A percentile compares a stretch with the other conserved stretches of the same genome.
phyloP scores from a whole-genome alignment of 306 rosid species.

The Astragalus glycyphyllos region DNA sequence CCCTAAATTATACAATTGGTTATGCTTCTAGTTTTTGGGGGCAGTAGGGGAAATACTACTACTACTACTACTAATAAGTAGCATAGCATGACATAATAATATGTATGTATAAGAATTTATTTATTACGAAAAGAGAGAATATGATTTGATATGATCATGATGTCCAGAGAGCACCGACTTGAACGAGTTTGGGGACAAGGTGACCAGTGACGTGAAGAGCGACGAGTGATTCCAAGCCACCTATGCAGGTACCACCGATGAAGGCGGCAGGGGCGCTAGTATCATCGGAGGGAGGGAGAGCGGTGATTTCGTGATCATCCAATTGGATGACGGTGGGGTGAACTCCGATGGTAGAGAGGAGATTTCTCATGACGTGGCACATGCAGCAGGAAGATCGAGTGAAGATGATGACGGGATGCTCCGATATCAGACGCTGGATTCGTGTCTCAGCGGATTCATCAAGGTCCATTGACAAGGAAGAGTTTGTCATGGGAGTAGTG shows the following conservation, averaged over 20 bases:
- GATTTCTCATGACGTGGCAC: conserved; percentile 99
- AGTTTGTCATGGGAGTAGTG: conserved; percentile 15
- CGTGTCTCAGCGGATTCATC: conserved; percentile 85
- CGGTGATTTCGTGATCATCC: conserved; percentile 84
- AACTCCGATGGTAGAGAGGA: conserved; percentile 80
- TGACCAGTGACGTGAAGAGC: conserved; percentile 92
- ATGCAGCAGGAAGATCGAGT: conserved; percentile 87
- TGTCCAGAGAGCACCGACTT: conserved; percentile 88
- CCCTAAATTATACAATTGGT: conserved; percentile 39
- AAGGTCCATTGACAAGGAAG: conserved; percentile 78
- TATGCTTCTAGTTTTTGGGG: neutral
- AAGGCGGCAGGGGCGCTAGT: conserved; percentile 64
- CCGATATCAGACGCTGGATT: conserved; percentile 87
- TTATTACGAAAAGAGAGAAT: neutral
- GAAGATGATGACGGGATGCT: conserved; percentile 91
- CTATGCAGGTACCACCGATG: conserved; percentile 83
- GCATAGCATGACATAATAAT: neutral
- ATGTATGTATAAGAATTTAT: neutral
- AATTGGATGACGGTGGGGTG: conserved; percentile 88
- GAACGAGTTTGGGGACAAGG: conserved; percentile 78
- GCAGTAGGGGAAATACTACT: neutral
- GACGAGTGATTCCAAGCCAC: conserved; percentile 89
- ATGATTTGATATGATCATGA: conserved; percentile 19
- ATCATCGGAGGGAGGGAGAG: conserved; percentile 46
- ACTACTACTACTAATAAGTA: neutral